Percentiles rank a stretch among this genome's conserved stretches.
Conservation (phyloP, 305 asterid species). For the Andrographis paniculata region DNA sequence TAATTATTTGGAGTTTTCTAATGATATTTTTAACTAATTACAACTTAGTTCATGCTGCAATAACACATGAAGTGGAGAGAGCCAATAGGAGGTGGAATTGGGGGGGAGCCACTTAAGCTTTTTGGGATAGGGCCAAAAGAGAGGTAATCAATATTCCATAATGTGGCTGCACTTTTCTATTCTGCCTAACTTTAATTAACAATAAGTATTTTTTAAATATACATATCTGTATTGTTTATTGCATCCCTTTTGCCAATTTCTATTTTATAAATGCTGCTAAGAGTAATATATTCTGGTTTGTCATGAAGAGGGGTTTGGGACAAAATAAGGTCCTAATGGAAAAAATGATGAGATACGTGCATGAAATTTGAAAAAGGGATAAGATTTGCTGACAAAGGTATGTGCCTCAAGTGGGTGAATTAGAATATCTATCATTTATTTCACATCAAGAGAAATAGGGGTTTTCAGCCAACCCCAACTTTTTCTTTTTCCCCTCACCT, state of each 20-base stretch:
- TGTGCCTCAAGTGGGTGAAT: slow-evolving; percentile 4
- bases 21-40: no score
- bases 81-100: slow-evolving; percentile 30
- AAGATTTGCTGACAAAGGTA: slow-evolving; percentile 1
- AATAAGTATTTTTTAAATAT: slow-evolving; percentile 13
- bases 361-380: background rate
- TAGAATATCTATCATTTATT: slow-evolving; percentile 15
- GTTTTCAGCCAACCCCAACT: slow-evolving; percentile 16
- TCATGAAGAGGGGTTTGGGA: background rate
- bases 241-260: slow-evolving; percentile 9
- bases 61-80: slow-evolving; percentile 20
- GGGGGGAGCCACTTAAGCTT: slow-evolving; percentile 35
- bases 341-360: slow-evolving; percentile 6
- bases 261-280: background rate
- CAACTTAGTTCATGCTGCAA: no score
- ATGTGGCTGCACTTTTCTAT: slow-evolving; percentile 26
- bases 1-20: no score
- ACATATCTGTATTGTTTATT: slow-evolving; percentile 6
- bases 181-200: slow-evolving; percentile 17
- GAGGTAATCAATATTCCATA: slow-evolving; percentile 8
- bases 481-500: slow-evolving; percentile 7
- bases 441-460: background rate
- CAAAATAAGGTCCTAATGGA: slow-evolving; percentile 13
- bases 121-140: slow-evolving; percentile 23
- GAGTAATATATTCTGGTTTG: background rate